These are phyloP conservation scores for Candida silvicultrix DNA, from an alignment of 805 yeast species.

Conservation along the genomic window DNA sequence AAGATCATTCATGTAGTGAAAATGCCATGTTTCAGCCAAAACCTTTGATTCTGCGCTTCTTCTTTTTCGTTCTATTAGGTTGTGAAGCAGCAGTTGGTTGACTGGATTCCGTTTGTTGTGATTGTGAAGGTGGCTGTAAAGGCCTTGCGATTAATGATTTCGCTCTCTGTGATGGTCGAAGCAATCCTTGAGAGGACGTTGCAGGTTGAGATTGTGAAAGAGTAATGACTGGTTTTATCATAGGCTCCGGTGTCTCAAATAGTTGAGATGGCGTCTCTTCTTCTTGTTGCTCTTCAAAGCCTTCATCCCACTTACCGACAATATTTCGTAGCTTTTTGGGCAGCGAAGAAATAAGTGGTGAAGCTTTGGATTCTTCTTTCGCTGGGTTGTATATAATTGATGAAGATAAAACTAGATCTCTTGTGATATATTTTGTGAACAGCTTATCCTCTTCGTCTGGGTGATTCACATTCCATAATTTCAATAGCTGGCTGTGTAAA, in stretches of 20 bases:
- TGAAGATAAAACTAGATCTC: conserved; percentile 10
- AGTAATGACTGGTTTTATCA: conserved; percentile 8
- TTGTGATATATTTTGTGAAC: conserved; percentile 5
- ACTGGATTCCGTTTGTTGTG: no score
- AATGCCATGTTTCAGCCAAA: conserved; percentile 7
- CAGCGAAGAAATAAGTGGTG: not conserved
- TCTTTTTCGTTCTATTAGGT: conserved; percentile 1
- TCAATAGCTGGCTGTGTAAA: conserved; percentile 2
- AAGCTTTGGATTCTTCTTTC: conserved; percentile 4
- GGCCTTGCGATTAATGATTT: no score
- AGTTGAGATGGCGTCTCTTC: not conserved
- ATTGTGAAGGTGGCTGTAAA: not conserved
- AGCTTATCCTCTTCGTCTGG: not conserved
- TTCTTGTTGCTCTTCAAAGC: conserved; percentile 1
- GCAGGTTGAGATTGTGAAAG: conserved; percentile 14
- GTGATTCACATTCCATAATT: conserved; percentile 5
- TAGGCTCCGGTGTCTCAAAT: not conserved
- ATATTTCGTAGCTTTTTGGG: conserved; percentile 4
- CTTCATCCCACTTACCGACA: conserved; percentile 15
- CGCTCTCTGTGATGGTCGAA: conserved; percentile 2
- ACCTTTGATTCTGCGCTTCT: conserved; percentile 15
- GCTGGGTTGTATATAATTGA: conserved; percentile 6
- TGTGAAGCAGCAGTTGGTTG: not conserved
- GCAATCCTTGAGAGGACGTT: conserved; percentile 1
- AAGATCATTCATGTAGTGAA: not conserved